phyloP scores from a whole-genome alignment of 345 rosid species.

The Syzygium aromaticum region DNA sequence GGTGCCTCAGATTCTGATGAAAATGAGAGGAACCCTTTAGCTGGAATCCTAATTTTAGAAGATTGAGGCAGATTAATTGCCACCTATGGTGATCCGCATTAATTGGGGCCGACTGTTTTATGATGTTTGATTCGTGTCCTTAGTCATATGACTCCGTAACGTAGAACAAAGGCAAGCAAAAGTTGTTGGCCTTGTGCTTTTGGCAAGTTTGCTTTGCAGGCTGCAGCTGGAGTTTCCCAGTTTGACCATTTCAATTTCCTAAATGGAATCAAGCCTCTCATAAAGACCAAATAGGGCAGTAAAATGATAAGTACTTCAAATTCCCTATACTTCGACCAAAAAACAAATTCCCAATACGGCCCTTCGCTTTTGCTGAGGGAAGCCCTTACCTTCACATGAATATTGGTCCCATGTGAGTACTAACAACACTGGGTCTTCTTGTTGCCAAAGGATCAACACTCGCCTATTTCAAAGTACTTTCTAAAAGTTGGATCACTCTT shows the following conservation, averaged over 20 bases:
- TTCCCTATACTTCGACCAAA: too few relatives aligned
- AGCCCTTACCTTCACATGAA: too few relatives aligned
- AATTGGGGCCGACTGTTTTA: neutral
- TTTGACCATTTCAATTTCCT: neutral
- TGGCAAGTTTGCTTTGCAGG: neutral
- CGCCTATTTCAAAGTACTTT: too few relatives aligned
- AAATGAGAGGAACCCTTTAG: neutral
- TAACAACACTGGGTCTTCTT: too few relatives aligned
- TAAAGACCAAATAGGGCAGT: neutral
- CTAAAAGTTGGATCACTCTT: too few relatives aligned
- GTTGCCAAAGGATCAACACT: too few relatives aligned
- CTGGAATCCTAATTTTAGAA: neutral
- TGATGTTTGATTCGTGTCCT: neutral
- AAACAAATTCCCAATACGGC: too few relatives aligned
- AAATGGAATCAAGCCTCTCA: neutral
- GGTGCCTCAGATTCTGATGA: neutral
- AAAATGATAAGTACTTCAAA: neutral
- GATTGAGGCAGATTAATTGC: neutral
- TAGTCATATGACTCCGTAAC: neutral
- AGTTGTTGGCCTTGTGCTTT: neutral
- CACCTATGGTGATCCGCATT: neutral
- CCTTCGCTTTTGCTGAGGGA: too few relatives aligned
- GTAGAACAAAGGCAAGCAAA: neutral
- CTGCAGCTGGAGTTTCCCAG: neutral
- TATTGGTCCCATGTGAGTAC: too few relatives aligned